Conservation (phyloP, 2,329 filamentous ascomycete genomes). For the Camillea tinctor region DNA sequence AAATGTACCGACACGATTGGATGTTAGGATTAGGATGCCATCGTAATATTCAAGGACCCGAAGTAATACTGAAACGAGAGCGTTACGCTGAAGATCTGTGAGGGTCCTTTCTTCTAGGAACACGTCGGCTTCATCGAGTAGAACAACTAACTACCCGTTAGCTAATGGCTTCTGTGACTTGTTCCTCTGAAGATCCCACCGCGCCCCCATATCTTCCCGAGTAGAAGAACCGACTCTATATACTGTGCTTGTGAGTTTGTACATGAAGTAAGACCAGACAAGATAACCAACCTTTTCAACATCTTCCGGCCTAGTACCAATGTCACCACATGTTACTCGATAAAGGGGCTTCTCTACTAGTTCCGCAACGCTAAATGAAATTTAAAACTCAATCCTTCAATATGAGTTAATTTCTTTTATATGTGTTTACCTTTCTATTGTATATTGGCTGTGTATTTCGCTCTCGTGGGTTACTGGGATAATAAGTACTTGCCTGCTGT, state of each 20-base stretch:
- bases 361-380: constrained; percentile 16
- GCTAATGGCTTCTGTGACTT: too few species aligned
- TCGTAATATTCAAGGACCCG: constrained; percentile 41
- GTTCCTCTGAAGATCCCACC: too few species aligned
- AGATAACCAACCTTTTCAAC: constrained; percentile 13
- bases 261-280: too few species aligned
- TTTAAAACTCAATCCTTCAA: too few species aligned
- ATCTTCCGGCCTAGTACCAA: constrained; percentile 19
- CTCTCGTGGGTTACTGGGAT: too few species aligned
- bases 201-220: constrained; percentile 25
- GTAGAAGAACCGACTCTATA: constrained; percentile 14
- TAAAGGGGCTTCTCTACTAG: constrained; percentile 21
- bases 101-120: constrained; percentile 22
- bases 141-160: constrained; percentile 9
- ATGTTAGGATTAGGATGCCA: constrained; percentile 42
- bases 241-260: constrained; percentile 6
- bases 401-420: too few species aligned
- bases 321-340: constrained; percentile 24
- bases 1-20: constrained; percentile 33
- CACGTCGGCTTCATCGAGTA: constrained; percentile 22
- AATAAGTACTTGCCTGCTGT: constrained; percentile 13
- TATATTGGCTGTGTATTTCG: too few species aligned
- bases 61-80: constrained; percentile 32
- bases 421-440: too few species aligned
- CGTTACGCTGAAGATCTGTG: constrained; percentile 19